Evolutionary conservation across 768 basidiomycete genomes (phyloP).

Genomic region (Amanita rubescens): DNA sequence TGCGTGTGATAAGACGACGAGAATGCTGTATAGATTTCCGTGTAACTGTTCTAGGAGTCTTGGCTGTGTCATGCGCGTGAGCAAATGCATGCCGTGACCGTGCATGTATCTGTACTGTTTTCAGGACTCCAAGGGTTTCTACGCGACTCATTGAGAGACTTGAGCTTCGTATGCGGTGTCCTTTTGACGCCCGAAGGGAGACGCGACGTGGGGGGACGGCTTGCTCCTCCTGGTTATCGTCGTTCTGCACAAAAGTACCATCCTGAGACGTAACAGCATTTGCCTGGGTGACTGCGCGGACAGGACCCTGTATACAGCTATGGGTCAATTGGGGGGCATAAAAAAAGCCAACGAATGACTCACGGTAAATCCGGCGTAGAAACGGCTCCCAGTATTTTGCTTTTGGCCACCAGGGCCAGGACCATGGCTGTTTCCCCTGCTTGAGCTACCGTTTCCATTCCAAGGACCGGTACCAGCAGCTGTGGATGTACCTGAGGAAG

Average conservation of each 20-base stretch:
- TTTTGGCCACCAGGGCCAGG: constrained; percentile 69
- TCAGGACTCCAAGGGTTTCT: constrained; percentile 48
- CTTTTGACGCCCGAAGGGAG: constrained; percentile 19
- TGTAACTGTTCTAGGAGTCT: constrained; percentile 8
- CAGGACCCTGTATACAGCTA: constrained; percentile 44
- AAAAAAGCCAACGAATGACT: constrained; percentile 18
- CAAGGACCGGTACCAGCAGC: constrained; percentile 28
- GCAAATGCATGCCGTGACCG: constrained; percentile 52
- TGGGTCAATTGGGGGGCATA: neutral
- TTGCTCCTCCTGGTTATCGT: constrained; percentile 53
- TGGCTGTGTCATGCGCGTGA: constrained; percentile 20
- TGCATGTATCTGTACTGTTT: constrained; percentile 57
- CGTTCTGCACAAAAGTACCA: constrained; percentile 34
- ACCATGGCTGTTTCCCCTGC: constrained; percentile 38
- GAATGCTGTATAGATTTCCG: constrained; percentile 10
- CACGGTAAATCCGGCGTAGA: constrained; percentile 63
- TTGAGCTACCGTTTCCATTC: constrained; percentile 42
- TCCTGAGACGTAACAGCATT: constrained; percentile 55
- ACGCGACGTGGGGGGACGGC: constrained; percentile 22
- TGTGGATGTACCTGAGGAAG: constrained; percentile 39
- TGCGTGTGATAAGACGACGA: constrained; percentile 32
- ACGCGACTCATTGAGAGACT: constrained; percentile 46
- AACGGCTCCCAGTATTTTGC: constrained; percentile 63
- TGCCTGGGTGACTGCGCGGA: constrained; percentile 67
- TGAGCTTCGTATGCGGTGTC: constrained; percentile 47